Conservation (phyloP, 352 stramenopile genomes). For the Phytophthora melonis region DNA sequence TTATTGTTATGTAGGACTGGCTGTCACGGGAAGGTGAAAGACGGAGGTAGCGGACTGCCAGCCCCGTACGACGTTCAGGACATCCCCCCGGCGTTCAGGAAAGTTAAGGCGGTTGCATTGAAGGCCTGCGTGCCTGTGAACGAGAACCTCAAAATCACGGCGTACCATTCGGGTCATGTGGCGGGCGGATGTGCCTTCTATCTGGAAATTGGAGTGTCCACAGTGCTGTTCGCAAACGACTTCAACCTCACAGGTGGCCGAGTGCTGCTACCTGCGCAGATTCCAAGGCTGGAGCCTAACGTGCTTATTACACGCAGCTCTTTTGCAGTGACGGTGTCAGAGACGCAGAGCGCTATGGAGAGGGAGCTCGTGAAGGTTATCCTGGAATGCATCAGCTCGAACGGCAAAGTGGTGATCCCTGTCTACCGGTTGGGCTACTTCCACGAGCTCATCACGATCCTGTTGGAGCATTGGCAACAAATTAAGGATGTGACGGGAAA, state of each 20-base stretch:
- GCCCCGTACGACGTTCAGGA: constrained; percentile 67
- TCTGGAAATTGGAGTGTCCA: constrained; percentile 78
- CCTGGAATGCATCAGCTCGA: constrained; percentile 74
- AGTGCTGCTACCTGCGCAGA: constrained; percentile 73
- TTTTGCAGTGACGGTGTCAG: constrained; percentile 86
- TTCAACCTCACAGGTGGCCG: constrained; percentile 82
- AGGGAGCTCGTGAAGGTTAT: constrained; percentile 83
- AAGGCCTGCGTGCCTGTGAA: constrained; percentile 69
- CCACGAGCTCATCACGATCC: constrained; percentile 78
- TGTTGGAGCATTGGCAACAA: constrained; percentile 80
- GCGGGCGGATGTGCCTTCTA: constrained; percentile 80
- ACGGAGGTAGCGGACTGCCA: constrained; percentile 59
- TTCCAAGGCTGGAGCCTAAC: constrained; percentile 69
- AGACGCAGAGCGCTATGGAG: constrained; percentile 84
- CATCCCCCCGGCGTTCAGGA: constrained; percentile 63
- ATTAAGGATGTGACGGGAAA: constrained; percentile 48
- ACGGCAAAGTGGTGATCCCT: constrained; percentile 88
- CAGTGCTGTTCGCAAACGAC: constrained; percentile 79
- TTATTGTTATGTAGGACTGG: constrained; percentile 41
- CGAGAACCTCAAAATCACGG: constrained; percentile 78
- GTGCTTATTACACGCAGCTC: constrained; percentile 73
- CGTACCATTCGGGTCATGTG: constrained; percentile 85
- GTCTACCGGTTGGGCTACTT: constrained; percentile 84
- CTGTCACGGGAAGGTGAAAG: constrained; percentile 52
- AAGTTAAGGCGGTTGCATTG: constrained; percentile 54